Evolutionary conservation across 2,329 filamentous ascomycete species (phyloP).

Genomic region (Lachnellula willkommii): DNA sequence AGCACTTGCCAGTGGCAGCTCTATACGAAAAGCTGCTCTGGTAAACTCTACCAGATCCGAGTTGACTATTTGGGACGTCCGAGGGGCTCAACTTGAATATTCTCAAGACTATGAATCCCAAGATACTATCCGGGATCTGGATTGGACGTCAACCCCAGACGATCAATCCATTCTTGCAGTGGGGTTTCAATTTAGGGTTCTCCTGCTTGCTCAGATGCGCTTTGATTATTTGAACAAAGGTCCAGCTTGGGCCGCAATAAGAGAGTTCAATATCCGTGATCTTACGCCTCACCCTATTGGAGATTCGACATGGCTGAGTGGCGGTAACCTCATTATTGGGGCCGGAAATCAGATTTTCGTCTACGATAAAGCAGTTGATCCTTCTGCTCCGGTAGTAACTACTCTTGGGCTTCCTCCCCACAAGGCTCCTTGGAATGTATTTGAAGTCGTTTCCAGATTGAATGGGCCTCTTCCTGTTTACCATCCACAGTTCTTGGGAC

Average conservation of each 20-base stretch:
- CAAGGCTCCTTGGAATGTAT: conserved; percentile 52
- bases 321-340: conserved; percentile 80
- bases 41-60: conserved; percentile 68
- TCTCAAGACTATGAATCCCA: conserved; percentile 67
- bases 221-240: conserved; percentile 87
- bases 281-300: conserved; percentile 86
- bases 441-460: conserved; percentile 73
- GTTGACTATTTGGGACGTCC: conserved; percentile 87
- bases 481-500: conserved; percentile 83
- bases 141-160: conserved; percentile 91
- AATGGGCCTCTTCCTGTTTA: conserved; percentile 87
- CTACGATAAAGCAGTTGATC: conserved; percentile 69
- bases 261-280: conserved; percentile 75
- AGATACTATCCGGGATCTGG: conserved; percentile 76
- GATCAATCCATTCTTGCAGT: conserved; percentile 84
- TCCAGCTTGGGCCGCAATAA: conserved; percentile 82
- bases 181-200: conserved; percentile 81
- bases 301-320: conserved; percentile 84
- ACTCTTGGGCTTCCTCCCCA: conserved; percentile 23
- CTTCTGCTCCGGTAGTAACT: conserved; percentile 35
- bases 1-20: conserved; percentile 77
- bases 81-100: conserved; percentile 75
- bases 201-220: conserved; percentile 79
- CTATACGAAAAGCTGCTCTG: conserved; percentile 78
- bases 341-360: conserved; percentile 89